Base-by-base conservation (phyloP, 2,329 filamentous ascomycete species). In the Fonsecaea nubica region DNA sequence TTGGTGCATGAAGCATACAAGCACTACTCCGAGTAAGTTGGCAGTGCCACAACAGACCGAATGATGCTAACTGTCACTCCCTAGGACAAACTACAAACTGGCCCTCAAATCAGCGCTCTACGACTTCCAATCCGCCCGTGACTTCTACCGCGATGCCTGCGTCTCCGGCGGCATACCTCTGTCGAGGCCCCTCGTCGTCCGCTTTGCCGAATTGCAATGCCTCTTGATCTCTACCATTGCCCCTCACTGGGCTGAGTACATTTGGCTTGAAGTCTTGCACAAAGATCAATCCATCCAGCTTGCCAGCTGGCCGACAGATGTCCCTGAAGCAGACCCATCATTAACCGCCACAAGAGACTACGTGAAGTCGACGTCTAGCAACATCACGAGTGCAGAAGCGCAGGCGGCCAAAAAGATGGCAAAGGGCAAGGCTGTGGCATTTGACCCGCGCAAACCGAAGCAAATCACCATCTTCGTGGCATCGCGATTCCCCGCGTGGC, bases 191-290 rank as follows among this genome's bases (percentile, higher is more conserved):
- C 83, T 96, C 10, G 85, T 94, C 36, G 81, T 87, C 73, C 87
- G 89, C 72, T 99, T 95, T 80, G 88, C 97, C 72, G 90, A 96
- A 80, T 85, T 96, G 21, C 94, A 97, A 79, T 89, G 91, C 54
- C 85, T 96, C 58, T 84, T 97, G 75, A 82, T 98, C 72, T 86
- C 90, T 2, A 91, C 93, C 59, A 89, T 98, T 69, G 90, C 94
- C 2, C 94, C 95, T 65, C 95, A 99, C 80, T 98, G 93, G 90
- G 85, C 92, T 55, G 95, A 99, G 77, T 91, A 96, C 80, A 88
- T 99, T 76, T 98, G 93, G 92, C 87, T 91, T 62, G 94, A 98
- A 80, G 88, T 98, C 1, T 87, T 99, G 67, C 87, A 90, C 77
- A 93, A 89, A 82, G 78, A 86, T 40, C 81, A 84, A 63, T 91